These are phyloP conservation scores for Diaporthe vaccinii DNA, from an alignment of 2,329 filamentous ascomycete genomes.

Conservation along the genomic window DNA sequence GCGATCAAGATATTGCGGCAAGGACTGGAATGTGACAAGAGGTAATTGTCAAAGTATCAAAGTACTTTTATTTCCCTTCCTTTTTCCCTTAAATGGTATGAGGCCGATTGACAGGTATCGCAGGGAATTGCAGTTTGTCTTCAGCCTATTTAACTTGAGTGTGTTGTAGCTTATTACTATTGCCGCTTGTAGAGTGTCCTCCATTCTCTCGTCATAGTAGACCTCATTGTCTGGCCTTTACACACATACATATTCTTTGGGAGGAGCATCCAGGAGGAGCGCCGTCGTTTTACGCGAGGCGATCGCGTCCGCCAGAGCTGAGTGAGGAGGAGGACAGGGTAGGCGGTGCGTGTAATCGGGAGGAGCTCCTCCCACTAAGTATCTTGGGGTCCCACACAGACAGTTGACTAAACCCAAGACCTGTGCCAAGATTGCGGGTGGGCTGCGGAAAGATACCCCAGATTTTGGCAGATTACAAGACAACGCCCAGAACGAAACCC, in stretches of 20 bases:
- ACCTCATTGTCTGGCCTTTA: neutral
- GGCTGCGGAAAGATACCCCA: conserved; percentile 22
- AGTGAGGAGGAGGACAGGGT: conserved; percentile 27
- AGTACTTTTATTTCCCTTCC: neutral
- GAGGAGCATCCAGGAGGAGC: conserved; percentile 29
- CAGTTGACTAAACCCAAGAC: conserved; percentile 16
- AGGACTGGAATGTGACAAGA: neutral
- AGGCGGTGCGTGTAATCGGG: conserved; percentile 6
- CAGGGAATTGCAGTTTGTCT: neutral
- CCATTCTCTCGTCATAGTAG: neutral
- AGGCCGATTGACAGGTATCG: neutral
- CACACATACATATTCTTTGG: neutral
- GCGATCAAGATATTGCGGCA: neutral
- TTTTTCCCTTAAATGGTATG: neutral
- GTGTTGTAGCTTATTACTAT: neutral
- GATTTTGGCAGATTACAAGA: conserved; percentile 23
- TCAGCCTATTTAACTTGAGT: conserved; percentile 17
- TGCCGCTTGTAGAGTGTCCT: neutral
- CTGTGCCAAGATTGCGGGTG: conserved; percentile 16
- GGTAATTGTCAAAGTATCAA: neutral
- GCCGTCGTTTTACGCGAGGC: conserved; percentile 26
- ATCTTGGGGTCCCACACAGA: conserved; percentile 24
- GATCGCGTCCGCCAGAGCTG: conserved; percentile 2
- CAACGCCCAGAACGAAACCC: conserved; percentile 11
- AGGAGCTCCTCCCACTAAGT: conserved; percentile 31